phyloP scores from a whole-genome alignment of 2,329 filamentous ascomycete species.

The Fusarium sp. region DNA sequence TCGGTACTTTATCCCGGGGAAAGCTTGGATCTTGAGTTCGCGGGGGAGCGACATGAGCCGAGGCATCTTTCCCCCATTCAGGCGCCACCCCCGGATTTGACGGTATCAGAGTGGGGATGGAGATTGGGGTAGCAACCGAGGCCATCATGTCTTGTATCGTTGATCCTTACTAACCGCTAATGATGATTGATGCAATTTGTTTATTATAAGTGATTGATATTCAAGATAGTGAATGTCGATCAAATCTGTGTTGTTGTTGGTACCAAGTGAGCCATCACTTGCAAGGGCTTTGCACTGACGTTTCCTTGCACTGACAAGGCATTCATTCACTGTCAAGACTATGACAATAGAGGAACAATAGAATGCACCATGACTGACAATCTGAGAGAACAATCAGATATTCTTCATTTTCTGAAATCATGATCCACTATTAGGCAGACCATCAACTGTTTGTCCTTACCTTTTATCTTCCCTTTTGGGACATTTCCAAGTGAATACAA shows the following conservation, averaged over 20 bases:
- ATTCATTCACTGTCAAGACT: not conserved
- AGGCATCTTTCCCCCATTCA: conserved; percentile 39
- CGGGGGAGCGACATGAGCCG: conserved; percentile 39
- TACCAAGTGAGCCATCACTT: not conserved
- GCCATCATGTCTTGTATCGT: not conserved
- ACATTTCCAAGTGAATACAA: not conserved
- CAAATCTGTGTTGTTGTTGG: not conserved
- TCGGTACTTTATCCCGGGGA: conserved; percentile 5
- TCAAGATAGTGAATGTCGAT: not conserved
- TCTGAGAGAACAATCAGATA: not conserved
- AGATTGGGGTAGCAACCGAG: not conserved
- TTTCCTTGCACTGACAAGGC: not conserved
- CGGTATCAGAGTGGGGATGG: not conserved
- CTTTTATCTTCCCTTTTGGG: not conserved
- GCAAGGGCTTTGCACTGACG: not conserved
- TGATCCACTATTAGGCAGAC: not conserved
- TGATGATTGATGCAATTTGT: not conserved
- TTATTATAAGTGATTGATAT: not conserved
- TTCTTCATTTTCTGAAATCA: no score
- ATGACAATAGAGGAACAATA: not conserved
- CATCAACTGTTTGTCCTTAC: not conserved
- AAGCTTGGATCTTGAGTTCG: conserved; percentile 31
- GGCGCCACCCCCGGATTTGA: conserved; percentile 15
- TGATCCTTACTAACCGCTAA: not conserved
- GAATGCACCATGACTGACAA: not conserved